Evolutionary conservation across 140 eudicot genomes (phyloP).

Genomic region (Anethum foeniculum): DNA sequence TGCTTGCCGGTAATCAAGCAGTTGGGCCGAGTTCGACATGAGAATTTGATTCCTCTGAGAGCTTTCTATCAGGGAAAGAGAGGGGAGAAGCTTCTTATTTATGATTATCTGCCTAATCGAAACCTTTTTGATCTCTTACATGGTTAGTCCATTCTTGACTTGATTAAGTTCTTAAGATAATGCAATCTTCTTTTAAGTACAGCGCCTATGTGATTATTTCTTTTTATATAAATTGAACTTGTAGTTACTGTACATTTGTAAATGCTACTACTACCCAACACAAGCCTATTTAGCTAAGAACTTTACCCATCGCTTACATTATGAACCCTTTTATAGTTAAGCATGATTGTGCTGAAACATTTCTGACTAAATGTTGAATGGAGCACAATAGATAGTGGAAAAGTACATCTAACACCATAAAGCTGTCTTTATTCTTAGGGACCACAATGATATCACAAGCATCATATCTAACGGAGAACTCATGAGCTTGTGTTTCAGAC

Average conservation of each 20-base stretch:
- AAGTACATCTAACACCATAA: neutral
- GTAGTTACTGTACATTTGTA: neutral
- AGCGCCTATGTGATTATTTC: neutral
- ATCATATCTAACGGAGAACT: neutral
- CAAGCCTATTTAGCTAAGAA: neutral
- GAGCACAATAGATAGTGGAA: neutral
- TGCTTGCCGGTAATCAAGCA: slow-evolving; percentile 71
- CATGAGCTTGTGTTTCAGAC: neutral
- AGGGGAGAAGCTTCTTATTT: slow-evolving; percentile 93
- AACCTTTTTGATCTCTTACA: slow-evolving; percentile 74
- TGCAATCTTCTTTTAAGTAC: neutral
- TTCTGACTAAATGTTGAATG: neutral
- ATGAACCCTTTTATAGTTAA: neutral
- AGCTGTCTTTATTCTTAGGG: neutral
- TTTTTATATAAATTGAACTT: neutral
- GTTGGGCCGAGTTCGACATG: slow-evolving; percentile 77
- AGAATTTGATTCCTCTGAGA: slow-evolving; percentile 79
- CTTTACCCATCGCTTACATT: neutral
- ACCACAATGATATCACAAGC: neutral
- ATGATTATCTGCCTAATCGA: slow-evolving; percentile 67
- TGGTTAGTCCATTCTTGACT: slow-evolving; percentile 32
- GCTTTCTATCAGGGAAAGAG: slow-evolving; percentile 97
- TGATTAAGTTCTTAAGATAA: neutral
- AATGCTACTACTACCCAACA: neutral
- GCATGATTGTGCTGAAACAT: slow-evolving; percentile 1